These are phyloP conservation scores for Porcisia deanei DNA, from an alignment of 208 protist species.

Conservation along the genomic window DNA sequence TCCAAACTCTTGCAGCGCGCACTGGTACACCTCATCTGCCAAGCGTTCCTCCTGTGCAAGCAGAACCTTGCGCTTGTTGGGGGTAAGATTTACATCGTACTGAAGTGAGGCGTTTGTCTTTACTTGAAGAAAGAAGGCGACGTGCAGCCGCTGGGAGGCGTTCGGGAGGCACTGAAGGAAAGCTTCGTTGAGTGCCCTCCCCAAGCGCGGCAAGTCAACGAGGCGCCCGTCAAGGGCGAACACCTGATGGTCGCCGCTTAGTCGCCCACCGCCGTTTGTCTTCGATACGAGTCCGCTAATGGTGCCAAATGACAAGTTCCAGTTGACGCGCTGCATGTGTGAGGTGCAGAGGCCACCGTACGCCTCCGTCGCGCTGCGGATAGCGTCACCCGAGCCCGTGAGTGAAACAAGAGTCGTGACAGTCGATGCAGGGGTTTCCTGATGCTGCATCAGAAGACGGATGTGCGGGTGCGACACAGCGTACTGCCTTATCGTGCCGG, in stretches of 20 bases:
- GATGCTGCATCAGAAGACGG: slow-evolving; percentile 65
- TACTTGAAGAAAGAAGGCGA: slow-evolving; percentile 77
- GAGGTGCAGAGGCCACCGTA: slow-evolving; percentile 76
- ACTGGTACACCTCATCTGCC: slow-evolving; percentile 42
- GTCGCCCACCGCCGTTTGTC: slow-evolving; percentile 46
- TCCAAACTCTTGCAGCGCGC: slow-evolving; percentile 55
- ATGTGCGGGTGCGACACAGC: slow-evolving; percentile 82
- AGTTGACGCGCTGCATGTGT: slow-evolving; percentile 59
- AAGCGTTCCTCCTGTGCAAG: slow-evolving; percentile 48
- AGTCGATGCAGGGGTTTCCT: slow-evolving; percentile 41
- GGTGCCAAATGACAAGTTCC: slow-evolving; percentile 57
- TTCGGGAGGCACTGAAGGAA: slow-evolving; percentile 76
- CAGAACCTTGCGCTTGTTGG: slow-evolving; percentile 76
- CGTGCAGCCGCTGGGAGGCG: slow-evolving; percentile 61
- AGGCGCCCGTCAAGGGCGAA: slow-evolving; percentile 79
- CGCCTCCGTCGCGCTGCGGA: slow-evolving; percentile 68
- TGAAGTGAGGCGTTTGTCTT: slow-evolving; percentile 27
- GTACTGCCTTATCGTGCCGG: slow-evolving; percentile 80
- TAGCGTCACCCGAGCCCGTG: slow-evolving; percentile 64
- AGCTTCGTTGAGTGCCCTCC: slow-evolving; percentile 74
- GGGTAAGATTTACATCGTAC: slow-evolving; percentile 87
- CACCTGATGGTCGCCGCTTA: slow-evolving; percentile 69
- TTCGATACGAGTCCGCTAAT: slow-evolving; percentile 71
- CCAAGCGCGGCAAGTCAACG: slow-evolving; percentile 74
- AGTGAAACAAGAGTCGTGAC: slow-evolving; percentile 67